Evolutionary conservation across 306 rosid species (phyloP).

Genomic region (Luffa acutangula): DNA sequence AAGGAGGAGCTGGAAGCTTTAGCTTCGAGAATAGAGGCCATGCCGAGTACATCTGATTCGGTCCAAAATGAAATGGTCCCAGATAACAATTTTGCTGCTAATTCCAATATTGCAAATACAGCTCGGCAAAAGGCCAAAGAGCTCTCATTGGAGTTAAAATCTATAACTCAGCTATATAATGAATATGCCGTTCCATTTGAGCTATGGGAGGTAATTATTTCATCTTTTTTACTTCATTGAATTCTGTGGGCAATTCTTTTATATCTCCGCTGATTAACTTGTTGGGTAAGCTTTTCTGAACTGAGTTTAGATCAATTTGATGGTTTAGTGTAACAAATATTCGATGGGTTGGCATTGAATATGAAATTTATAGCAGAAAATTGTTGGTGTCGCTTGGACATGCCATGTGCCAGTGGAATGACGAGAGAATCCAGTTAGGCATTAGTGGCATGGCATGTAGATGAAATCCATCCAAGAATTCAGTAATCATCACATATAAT

Average conservation of each 20-base stretch:
- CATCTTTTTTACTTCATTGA: neutral
- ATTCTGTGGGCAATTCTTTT: neutral
- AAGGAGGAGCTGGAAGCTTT: constrained; percentile 75
- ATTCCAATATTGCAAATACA: constrained; percentile 32
- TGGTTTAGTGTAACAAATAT: neutral
- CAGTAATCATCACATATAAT: neutral
- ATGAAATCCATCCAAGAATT: neutral
- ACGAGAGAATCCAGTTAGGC: neutral
- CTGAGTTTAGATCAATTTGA: neutral
- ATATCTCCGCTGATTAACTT: neutral
- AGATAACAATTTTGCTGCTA: constrained; percentile 25
- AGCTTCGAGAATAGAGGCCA: constrained; percentile 57
- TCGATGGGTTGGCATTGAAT: neutral
- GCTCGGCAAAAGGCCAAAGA: constrained; percentile 62
- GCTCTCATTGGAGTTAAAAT: constrained; percentile 68
- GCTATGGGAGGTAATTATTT: constrained; percentile 83
- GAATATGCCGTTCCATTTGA: constrained; percentile 93
- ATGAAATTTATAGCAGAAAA: neutral
- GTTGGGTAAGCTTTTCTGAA: neutral
- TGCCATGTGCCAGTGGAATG: neutral
- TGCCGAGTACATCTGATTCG: constrained; percentile 39
- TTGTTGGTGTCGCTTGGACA: neutral
- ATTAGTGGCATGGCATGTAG: neutral
- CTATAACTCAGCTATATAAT: constrained; percentile 87
- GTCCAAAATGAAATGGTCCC: constrained; percentile 35